Base-by-base conservation (phyloP, 1,284 basidiomycete species). In the Sporisorium sorghi region DNA sequence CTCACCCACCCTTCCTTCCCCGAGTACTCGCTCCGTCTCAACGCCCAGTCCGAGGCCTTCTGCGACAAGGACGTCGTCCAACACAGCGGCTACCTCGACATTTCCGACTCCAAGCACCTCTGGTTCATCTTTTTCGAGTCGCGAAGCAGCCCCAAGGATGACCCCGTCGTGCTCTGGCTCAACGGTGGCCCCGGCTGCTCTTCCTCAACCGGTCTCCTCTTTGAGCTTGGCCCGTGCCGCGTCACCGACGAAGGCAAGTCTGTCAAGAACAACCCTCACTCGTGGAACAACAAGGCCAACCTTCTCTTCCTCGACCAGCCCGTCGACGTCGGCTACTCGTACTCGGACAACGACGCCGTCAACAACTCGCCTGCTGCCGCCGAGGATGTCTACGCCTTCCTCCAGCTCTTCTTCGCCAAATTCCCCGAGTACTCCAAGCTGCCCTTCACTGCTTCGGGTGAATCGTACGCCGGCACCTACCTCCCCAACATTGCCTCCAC, bases 71-170 rank as follows among this genome's bases (percentile, higher is more conserved):
- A 88, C 46, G 93, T 94, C 49, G 89, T 94, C 84, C 92, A 94
- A 83, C 90, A 92, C 81, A 93, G 92, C 49, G 85, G 85, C 14
- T 97, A 95, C 85, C 88, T 97, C 42, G 94, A 97, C 82, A 90
- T 96, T 68, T 89, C 90, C 0, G 89, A 92, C 30, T 90, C 91
- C 75, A 93, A 92, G 79, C 93, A 94, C 78, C 88, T 94, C 23
- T 93, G 93, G 88, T 94, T 93, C 86, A 93, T 91, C 28, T 92
- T 93, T 87, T 94, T 94, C 79, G 93, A 95, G 86, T 89, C 90
- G 2, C 88, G 93, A 43, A 87, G 86, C 64, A 87, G 89, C 26
- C 93, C 94, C 1, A 86, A 88, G 54, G 87, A 89, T 49, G 93
- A 92, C 19, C 93, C 93, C 11, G 87, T 97, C 5, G 88, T 94